phyloP scores from a whole-genome alignment of 2,329 filamentous ascomycete species.

The Diaporthe vexans region DNA sequence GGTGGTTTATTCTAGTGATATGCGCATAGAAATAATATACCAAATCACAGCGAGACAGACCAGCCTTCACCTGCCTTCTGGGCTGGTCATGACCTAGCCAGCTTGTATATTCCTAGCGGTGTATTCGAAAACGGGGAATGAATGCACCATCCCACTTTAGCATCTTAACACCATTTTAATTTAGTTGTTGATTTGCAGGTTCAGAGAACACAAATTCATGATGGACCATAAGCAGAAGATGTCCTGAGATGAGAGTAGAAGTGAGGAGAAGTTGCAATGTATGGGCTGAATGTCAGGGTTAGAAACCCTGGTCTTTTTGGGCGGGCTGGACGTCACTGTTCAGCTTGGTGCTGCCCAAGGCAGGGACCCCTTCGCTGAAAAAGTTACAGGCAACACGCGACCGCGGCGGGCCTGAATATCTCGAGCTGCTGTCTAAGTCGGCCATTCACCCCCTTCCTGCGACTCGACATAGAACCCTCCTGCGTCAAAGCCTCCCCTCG shows the following conservation, averaged over 20 bases:
- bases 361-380: background rate
- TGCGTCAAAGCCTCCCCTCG: background rate
- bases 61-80: no score
- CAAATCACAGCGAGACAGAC: background rate
- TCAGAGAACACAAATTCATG: background rate
- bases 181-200: no score
- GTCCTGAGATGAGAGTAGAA: no score
- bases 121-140: no score
- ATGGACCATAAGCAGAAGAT: background rate
- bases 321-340: slow-evolving; percentile 19
- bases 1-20: background rate
- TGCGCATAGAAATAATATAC: slow-evolving; percentile 9
- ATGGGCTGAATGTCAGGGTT: slow-evolving; percentile 20
- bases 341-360: background rate
- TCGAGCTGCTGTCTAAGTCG: slow-evolving; percentile 2
- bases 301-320: background rate
- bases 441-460: background rate
- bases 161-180: no score
- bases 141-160: background rate
- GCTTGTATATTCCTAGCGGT: background rate
- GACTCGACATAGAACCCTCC: background rate
- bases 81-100: background rate
- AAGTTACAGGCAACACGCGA: slow-evolving; percentile 40
- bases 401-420: slow-evolving; percentile 21
- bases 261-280: no score